phyloP scores from a whole-genome alignment of 768 basidiomycete species.

The Pisolithus albus region DNA sequence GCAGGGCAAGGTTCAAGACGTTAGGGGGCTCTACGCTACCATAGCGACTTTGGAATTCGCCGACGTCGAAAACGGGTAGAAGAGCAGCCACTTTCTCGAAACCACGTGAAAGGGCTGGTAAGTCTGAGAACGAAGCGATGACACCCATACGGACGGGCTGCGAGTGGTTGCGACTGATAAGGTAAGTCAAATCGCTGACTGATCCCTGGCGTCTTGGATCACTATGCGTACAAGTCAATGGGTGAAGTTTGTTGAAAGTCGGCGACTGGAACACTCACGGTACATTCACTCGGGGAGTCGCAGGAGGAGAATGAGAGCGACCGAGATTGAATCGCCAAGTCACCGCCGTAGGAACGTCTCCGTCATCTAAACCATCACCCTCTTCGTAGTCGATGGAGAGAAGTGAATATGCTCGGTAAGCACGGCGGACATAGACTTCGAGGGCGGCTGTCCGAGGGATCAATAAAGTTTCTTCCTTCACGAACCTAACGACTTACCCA shows the following conservation, averaged over 20 bases:
- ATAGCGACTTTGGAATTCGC: conserved; percentile 70
- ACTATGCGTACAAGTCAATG: conserved; percentile 24
- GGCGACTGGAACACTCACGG: conserved; percentile 17
- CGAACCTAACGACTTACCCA: conserved; percentile 46
- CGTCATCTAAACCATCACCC: conserved; percentile 78
- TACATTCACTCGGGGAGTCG: conserved; percentile 61
- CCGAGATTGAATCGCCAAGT: conserved; percentile 97
- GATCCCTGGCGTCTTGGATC: conserved; percentile 78
- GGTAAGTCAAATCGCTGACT: conserved; percentile 91
- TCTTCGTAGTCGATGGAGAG: conserved; percentile 93
- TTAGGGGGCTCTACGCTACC: conserved; percentile 78
- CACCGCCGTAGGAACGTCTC: conserved; percentile 70
- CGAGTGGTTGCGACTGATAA: conserved; percentile 79
- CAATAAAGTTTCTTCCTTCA: neutral
- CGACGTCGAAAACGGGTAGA: conserved; percentile 67
- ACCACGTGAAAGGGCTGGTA: conserved; percentile 59
- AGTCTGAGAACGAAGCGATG: conserved; percentile 83
- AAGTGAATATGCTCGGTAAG: conserved; percentile 89
- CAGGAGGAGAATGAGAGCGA: conserved; percentile 77
- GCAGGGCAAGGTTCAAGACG: conserved; percentile 89
- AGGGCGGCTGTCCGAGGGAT: conserved; percentile 60
- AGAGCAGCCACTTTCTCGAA: conserved; percentile 67
- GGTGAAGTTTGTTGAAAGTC: neutral
- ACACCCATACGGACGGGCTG: conserved; percentile 89
- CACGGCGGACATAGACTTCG: conserved; percentile 93